Evolutionary conservation across 2,329 filamentous ascomycete species (phyloP).

Genomic region (Cladorrhinum sp.): DNA sequence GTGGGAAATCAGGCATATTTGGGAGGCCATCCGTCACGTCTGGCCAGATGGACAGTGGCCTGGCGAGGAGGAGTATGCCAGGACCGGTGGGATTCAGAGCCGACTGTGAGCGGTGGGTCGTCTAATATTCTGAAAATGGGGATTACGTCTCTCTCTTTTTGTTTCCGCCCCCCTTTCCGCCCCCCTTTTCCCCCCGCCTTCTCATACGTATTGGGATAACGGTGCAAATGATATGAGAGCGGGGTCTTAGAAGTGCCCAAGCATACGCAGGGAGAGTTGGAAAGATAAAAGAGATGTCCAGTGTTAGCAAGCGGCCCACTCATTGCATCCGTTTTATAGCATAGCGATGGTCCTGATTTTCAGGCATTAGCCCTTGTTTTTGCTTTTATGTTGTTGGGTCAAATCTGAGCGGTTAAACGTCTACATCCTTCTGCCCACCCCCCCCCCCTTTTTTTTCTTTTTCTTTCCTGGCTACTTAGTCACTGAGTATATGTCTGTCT

Average conservation of each 20-base stretch:
- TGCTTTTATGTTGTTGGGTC: no score
- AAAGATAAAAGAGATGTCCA: no score
- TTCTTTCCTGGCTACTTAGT: no score
- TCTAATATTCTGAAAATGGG: background rate
- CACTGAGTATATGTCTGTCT: no score
- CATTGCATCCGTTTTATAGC: no score
- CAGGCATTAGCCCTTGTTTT: no score
- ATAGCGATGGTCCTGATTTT: no score
- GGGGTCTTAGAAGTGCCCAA: no score
- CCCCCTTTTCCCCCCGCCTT: background rate
- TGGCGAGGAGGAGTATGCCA: constrained; percentile 61
- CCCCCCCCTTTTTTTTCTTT: no score
- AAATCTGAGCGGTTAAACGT: no score
- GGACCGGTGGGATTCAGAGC: constrained; percentile 60
- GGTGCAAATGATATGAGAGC: background rate
- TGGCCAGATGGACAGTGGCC: constrained; percentile 92
- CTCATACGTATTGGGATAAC: background rate
- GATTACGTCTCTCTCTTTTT: background rate
- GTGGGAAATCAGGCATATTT: constrained; percentile 69
- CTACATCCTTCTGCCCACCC: no score
- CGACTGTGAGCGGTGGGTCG: constrained; percentile 56
- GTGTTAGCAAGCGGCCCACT: background rate
- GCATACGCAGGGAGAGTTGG: no score
- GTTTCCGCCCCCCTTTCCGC: background rate
- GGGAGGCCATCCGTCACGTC: constrained; percentile 85